phyloP scores from a whole-genome alignment of 345 rosid genomes.

The Mangifera indica region DNA sequence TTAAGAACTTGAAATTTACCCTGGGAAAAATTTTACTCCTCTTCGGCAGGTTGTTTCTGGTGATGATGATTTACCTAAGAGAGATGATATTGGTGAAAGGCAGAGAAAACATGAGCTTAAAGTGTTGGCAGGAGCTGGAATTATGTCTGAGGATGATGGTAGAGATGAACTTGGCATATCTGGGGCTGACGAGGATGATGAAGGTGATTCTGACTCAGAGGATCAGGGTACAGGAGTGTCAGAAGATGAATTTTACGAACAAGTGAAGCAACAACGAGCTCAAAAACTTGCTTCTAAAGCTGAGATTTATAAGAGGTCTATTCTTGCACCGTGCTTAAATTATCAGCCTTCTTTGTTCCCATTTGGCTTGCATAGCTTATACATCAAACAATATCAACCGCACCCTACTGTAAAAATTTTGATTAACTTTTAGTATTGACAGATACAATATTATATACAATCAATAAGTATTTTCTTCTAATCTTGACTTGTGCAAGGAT shows the following conservation, averaged over 20 bases:
- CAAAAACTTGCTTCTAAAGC: conserved; percentile 71
- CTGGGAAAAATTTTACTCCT: background rate
- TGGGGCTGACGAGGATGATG: conserved; percentile 32
- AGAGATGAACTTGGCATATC: conserved; percentile 28
- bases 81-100: conserved; percentile 96
- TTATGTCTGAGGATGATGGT: conserved; percentile 58
- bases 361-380: too few species aligned
- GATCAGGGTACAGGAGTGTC: conserved; percentile 32
- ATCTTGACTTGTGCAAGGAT: too few species aligned
- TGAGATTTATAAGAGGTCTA: conserved; percentile 59
- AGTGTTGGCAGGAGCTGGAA: conserved; percentile 79
- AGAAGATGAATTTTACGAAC: conserved; percentile 68
- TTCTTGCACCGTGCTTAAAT: conserved; percentile 6
- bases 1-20: background rate
- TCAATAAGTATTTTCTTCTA: too few species aligned
- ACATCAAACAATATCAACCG: too few species aligned
- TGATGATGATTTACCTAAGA: conserved; percentile 80
- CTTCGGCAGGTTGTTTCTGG: conserved; percentile 63
- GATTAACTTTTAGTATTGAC: too few species aligned
- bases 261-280: conserved; percentile 49
- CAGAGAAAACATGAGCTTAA: conserved; percentile 81
- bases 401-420: too few species aligned
- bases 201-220: conserved; percentile 15
- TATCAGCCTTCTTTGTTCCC: too few species aligned
- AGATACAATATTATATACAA: too few species aligned